Conservation (phyloP, 345 rosid genomes). For the Turritis glabra region DNA sequence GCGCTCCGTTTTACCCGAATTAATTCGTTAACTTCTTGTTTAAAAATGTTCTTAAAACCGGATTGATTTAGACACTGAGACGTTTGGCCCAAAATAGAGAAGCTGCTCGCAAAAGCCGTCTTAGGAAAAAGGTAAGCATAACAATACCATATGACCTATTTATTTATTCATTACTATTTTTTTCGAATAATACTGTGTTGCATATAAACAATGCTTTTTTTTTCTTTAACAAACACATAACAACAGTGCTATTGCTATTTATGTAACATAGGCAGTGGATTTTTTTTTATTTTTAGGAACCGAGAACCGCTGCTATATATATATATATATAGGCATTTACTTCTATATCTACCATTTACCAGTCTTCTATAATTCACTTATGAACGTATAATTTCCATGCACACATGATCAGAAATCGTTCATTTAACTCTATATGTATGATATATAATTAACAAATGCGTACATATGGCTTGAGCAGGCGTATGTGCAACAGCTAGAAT, state of each 20-base stretch:
- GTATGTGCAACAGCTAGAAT: conserved; percentile 94
- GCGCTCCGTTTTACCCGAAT: background rate
- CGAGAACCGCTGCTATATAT: background rate
- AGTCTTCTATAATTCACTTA: background rate
- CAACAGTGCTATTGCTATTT: background rate
- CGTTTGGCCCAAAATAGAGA: conserved; percentile 99
- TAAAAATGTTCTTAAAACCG: background rate
- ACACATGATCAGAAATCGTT: background rate
- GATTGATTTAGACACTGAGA: conserved; percentile 72
- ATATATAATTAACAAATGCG: background rate
- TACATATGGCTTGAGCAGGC: conserved; percentile 55
- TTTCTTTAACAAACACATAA: background rate
- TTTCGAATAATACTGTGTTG: background rate
- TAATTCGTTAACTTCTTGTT: conserved; percentile 14
- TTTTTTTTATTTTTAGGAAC: too few species aligned
- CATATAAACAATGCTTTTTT: background rate
- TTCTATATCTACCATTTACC: background rate
- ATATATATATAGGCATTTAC: conserved; percentile 7
- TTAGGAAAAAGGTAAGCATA: conserved; percentile 81
- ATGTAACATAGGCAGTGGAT: background rate
- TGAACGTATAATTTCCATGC: background rate
- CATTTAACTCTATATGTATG: background rate
- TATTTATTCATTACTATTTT: background rate
- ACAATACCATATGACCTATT: background rate
- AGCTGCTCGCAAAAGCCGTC: conserved; percentile 98